Percentiles rank a stretch among this genome's conserved stretches.
Conservation (phyloP, 2,329 filamentous ascomycete genomes). For the Penicillium frequentans region DNA sequence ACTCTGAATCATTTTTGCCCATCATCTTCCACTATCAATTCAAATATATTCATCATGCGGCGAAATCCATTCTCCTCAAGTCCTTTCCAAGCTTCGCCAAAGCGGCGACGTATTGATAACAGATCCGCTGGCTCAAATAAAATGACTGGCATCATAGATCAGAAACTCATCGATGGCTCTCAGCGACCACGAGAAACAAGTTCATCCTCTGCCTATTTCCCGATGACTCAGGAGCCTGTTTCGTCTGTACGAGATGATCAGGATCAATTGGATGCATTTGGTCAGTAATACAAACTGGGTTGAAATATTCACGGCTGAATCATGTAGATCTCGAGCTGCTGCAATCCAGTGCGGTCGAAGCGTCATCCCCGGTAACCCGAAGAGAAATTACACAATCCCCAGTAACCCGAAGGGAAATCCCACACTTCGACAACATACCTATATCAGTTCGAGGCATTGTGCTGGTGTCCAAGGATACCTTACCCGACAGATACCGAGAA, state of each 20-base stretch:
- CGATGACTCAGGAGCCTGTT: neutral
- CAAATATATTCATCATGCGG: conserved; percentile 15
- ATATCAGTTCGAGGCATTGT: conserved; percentile 57
- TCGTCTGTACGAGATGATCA: conserved; percentile 21
- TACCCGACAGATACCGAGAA: conserved; percentile 68
- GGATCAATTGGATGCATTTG: conserved; percentile 50
- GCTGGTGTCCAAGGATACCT: conserved; percentile 57
- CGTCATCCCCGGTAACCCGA: neutral
- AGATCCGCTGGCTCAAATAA: conserved; percentile 7
- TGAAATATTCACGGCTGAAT: conserved; percentile 12
- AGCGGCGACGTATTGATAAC: conserved; percentile 9
- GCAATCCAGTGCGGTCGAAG: conserved; percentile 21
- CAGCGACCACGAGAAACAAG: conserved; percentile 12
- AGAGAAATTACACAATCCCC: neutral
- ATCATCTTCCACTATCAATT: neutral
- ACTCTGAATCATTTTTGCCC: neutral
- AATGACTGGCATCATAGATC: conserved; percentile 18
- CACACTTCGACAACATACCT: conserved; percentile 28
- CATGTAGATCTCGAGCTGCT: conserved; percentile 40
- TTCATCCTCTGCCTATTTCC: neutral
- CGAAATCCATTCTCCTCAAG: conserved; percentile 10
- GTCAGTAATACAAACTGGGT: conserved; percentile 28
- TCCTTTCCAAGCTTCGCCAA: conserved; percentile 7
- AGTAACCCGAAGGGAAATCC: neutral
- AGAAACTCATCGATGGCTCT: conserved; percentile 25